phyloP scores from a whole-genome alignment of 768 basidiomycete genomes.

The Phylloporus sp. region DNA sequence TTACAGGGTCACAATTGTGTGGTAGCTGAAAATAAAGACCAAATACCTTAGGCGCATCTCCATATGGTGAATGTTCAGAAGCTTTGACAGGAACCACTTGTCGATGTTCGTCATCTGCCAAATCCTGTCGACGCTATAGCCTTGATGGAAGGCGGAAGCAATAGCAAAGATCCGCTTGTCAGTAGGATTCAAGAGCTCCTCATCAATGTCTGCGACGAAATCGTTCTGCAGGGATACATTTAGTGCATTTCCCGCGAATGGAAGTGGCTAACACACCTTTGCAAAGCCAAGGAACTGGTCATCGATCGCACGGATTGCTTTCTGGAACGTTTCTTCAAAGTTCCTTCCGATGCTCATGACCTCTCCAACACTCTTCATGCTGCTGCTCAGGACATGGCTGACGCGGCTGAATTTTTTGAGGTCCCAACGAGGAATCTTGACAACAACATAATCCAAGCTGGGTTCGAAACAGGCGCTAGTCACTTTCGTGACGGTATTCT shows the following conservation, averaged over 20 bases:
- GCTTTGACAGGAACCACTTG: constrained; percentile 94
- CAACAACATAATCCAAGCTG: constrained; percentile 92
- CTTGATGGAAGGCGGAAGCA: constrained; percentile 86
- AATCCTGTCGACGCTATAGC: constrained; percentile 92
- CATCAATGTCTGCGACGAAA: constrained; percentile 84
- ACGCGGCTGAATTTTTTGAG: constrained; percentile 97
- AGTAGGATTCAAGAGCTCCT: constrained; percentile 90
- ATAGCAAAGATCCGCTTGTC: constrained; percentile 98
- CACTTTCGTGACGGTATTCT: constrained; percentile 94
- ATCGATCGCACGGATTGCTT: constrained; percentile 95
- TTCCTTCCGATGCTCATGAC: constrained; percentile 99
- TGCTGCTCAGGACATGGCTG: constrained; percentile 82
- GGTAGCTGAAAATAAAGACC: background rate
- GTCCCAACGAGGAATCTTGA: constrained; percentile 99
- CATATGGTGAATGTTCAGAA: constrained; percentile 78
- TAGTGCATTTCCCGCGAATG: background rate
- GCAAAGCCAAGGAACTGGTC: constrained; percentile 93
- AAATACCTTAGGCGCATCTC: constrained; percentile 71
- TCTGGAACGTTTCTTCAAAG: constrained; percentile 98
- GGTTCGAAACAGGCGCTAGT: constrained; percentile 98
- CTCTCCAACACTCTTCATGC: constrained; percentile 99
- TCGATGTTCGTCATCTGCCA: constrained; percentile 99
- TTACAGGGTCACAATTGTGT: constrained; percentile 1
- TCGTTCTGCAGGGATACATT: constrained; percentile 54
- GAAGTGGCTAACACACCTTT: constrained; percentile 45